A percentile compares a stretch with the other conserved stretches of the same genome.
These are phyloP conservation scores for Beta vulgaris DNA, from an alignment of 148 eudicot genomes.

Conservation along the genomic window DNA sequence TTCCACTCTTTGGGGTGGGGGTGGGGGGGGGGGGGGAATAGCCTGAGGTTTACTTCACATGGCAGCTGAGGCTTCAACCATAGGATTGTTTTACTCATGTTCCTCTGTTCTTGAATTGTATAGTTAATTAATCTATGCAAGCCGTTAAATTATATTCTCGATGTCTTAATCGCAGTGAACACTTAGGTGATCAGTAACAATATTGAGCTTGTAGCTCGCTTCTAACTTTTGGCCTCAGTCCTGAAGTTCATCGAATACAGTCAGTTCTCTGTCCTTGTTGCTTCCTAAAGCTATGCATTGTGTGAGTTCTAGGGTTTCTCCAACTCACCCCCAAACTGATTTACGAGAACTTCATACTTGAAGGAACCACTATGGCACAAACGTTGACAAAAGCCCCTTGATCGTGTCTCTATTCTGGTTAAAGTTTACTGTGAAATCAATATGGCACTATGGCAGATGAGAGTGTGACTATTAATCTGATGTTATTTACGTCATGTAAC, in stretches of 20 bases:
- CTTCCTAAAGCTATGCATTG: not conserved
- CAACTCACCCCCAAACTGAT: not conserved
- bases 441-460: not conserved
- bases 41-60: not conserved
- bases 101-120: not conserved
- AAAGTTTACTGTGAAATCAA: not conserved
- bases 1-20: no score
- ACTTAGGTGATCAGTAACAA: not conserved
- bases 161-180: not conserved
- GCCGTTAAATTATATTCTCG: not conserved
- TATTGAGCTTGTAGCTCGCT: not conserved
- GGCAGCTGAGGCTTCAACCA: not conserved
- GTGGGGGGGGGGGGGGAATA: no score
- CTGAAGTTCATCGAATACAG: not conserved
- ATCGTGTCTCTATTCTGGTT: slow-evolving; percentile 1
- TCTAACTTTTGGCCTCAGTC: not conserved
- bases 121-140: not conserved
- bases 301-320: not conserved
- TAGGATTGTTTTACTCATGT: not conserved
- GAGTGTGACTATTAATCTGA: not conserved
- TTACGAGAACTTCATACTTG: slow-evolving; percentile 1
- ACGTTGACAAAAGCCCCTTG: not conserved
- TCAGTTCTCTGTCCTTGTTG: not conserved
- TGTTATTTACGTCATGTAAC: not conserved
- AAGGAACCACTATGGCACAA: not conserved